Base-by-base conservation (phyloP, 2,329 filamentous ascomycete species). In the Colletotrichum destructivum region DNA sequence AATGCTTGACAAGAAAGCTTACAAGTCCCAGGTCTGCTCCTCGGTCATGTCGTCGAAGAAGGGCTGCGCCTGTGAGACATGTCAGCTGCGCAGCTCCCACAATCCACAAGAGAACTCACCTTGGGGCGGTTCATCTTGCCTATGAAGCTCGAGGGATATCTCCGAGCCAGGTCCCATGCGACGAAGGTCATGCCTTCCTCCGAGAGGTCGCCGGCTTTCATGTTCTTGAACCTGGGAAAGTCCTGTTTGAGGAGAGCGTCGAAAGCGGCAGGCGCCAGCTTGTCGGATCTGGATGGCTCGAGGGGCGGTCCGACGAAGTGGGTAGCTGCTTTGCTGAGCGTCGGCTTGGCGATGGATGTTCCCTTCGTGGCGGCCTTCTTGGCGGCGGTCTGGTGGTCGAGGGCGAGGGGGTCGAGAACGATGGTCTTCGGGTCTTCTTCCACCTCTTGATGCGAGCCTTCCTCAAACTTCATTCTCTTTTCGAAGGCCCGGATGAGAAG, bases 1-100 rank as follows among this genome's bases (percentile, higher is more conserved):
- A 6, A 21, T 31, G 47, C 60, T 23, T 5, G 38, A 12, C 16
- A 8, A 38, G 52, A 40, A 23, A 4, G 86, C 91, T 86, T 85
- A 96, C 93, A 97, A 83, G 73, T 96, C 91, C 95, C 95, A 98
- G 13, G 84, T 77, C 70, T 89, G 87, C 2, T 84, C 81, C 76
- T 88, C 89, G 74, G 93, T 84, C 61, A 94, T 87, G 3, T 79
- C 77, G 44, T 88, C 84, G 75, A 94, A 94, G 79, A 88, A 87
- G 0, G 83, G 81, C 26, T 75, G 76, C 5, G 81, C 82, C 85
- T 87, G 26, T 9, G 49, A 3, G 38, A 60, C n/a, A 18, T n/a
- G 44, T 69, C 76, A 54, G 74, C 54, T 69, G 42, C 56, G 47
- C 54, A 23, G 47, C 26, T 49, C 4, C 31, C 44, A 46, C 11